Percentiles rank a stretch among this genome's conserved stretches.
Evolutionary conservation across 345 rosid species (phyloP).

Genomic region (Schrenkiella parvula): DNA sequence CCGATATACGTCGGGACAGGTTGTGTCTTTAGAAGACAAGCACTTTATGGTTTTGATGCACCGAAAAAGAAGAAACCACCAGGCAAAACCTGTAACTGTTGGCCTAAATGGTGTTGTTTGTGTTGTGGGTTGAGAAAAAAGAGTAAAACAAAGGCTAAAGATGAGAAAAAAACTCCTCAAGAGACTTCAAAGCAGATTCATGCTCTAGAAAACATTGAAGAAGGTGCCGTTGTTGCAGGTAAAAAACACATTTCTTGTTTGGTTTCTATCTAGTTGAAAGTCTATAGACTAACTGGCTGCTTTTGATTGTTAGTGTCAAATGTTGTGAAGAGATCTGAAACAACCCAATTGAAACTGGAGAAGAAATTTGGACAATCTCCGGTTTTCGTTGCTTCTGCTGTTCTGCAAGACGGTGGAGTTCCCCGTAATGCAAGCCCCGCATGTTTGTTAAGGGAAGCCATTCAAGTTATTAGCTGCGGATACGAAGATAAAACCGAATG

Average conservation of each 20-base stretch:
- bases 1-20: slow-evolving; percentile 97
- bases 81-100: slow-evolving; percentile 90
- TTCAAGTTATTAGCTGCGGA: slow-evolving; percentile 97
- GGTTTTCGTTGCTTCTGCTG: slow-evolving; percentile 72
- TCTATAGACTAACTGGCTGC: background rate
- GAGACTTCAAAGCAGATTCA: slow-evolving; percentile 90
- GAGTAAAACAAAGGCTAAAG: slow-evolving; percentile 54
- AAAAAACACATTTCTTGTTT: slow-evolving; percentile 2
- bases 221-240: slow-evolving; percentile 54
- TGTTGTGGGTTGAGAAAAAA: slow-evolving; percentile 74
- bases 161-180: slow-evolving; percentile 49
- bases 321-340: slow-evolving; percentile 50
- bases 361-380: slow-evolving; percentile 97
- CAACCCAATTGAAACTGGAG: slow-evolving; percentile 62
- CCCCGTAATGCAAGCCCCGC: slow-evolving; percentile 69
- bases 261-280: background rate
- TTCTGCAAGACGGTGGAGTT: slow-evolving; percentile 75
- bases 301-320: slow-evolving; percentile 38
- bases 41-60: slow-evolving; percentile 90
- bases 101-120: slow-evolving; percentile 89
- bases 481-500: slow-evolving; percentile 98
- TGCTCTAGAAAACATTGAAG: slow-evolving; percentile 83
- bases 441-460: slow-evolving; percentile 78
- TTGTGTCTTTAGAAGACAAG: slow-evolving; percentile 92
- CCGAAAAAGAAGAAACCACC: slow-evolving; percentile 85